A percentile compares a stretch with the other conserved stretches of the same genome.
These are phyloP conservation scores for Spirogloea muscicola DNA, from an alignment of 139 green algal genomes.

Conservation along the genomic window DNA sequence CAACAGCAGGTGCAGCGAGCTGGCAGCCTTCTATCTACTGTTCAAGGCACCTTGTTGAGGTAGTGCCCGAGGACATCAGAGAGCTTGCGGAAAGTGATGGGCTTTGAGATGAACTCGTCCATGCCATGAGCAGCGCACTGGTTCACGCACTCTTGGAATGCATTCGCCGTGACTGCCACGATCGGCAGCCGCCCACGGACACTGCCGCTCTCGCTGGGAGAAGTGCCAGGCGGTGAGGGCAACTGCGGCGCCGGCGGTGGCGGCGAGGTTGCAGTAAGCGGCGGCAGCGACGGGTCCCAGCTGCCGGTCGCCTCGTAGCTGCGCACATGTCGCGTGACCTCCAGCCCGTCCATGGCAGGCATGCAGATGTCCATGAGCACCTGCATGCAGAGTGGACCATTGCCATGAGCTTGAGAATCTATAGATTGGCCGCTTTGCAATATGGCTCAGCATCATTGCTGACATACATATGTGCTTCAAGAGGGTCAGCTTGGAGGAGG, in stretches of 20 bases:
- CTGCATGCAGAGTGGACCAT: too few species aligned
- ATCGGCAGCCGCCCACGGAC: slow-evolving; percentile 62
- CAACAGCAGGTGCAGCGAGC: too few species aligned
- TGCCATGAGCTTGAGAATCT: too few species aligned
- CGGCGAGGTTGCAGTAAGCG: too few species aligned
- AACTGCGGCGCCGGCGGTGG: too few species aligned
- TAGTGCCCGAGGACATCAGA: slow-evolving; percentile 4
- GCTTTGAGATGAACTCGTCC: slow-evolving; percentile 45
- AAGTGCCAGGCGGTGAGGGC: too few species aligned
- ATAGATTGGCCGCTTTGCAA: too few species aligned
- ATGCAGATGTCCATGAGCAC: slow-evolving; percentile 43
- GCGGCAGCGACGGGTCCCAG: too few species aligned
- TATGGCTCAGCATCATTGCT: too few species aligned
- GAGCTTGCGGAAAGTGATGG: slow-evolving; percentile 27
- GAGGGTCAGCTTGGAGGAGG: too few species aligned
- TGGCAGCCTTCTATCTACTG: background rate
- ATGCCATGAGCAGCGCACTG: slow-evolving; percentile 60
- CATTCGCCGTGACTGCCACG: slow-evolving; percentile 89
- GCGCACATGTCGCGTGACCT: slow-evolving; percentile 27
- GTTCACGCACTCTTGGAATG: slow-evolving; percentile 59
- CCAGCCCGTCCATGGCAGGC: slow-evolving; percentile 36
- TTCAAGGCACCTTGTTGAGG: background rate
- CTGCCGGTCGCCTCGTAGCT: slow-evolving; percentile 26
- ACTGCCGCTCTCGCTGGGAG: too few species aligned
- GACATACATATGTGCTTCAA: too few species aligned